These are phyloP conservation scores for Inga oerstediana DNA, from an alignment of 306 rosid species.

Conservation along the genomic window DNA sequence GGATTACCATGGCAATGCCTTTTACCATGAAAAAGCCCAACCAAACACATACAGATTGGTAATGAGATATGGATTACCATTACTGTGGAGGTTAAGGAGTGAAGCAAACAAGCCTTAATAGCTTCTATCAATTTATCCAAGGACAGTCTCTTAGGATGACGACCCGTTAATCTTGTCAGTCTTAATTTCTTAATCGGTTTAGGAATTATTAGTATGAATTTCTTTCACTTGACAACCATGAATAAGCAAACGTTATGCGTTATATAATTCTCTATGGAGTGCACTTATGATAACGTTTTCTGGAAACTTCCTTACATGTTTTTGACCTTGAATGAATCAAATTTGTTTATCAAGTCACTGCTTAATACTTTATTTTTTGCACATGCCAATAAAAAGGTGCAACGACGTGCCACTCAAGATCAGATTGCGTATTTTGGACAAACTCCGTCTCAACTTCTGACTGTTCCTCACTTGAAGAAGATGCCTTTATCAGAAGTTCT, in stretches of 20 bases:
- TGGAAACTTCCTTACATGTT: conserved; percentile 20
- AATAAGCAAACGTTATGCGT: background rate
- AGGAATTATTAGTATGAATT: background rate
- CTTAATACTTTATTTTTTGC: conserved; percentile 23
- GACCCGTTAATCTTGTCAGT: background rate
- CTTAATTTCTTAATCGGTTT: background rate
- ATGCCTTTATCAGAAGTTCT: conserved; percentile 80
- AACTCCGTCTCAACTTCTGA: conserved; percentile 95
- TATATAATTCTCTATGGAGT: conserved; percentile 1
- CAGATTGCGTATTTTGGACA: conserved; percentile 99
- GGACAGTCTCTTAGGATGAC: background rate
- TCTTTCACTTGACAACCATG: background rate
- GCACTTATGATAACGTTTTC: conserved; percentile 7
- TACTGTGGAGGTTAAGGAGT: background rate
- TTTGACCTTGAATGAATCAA: conserved; percentile 9
- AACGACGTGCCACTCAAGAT: conserved; percentile 90
- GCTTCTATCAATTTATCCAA: conserved; percentile 2
- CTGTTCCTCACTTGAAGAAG: conserved; percentile 81
- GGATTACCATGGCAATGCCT: background rate
- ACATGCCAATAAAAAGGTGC: conserved; percentile 62
- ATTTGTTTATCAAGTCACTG: conserved; percentile 21
- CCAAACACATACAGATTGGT: background rate
- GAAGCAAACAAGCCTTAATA: background rate
- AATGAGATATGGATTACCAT: background rate
- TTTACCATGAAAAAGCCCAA: background rate